Evolutionary conservation across 2,329 filamentous ascomycete species (phyloP), one percentile per base, ranked within the genome.

Genomic region (Clonostachys byssicola): DNA sequence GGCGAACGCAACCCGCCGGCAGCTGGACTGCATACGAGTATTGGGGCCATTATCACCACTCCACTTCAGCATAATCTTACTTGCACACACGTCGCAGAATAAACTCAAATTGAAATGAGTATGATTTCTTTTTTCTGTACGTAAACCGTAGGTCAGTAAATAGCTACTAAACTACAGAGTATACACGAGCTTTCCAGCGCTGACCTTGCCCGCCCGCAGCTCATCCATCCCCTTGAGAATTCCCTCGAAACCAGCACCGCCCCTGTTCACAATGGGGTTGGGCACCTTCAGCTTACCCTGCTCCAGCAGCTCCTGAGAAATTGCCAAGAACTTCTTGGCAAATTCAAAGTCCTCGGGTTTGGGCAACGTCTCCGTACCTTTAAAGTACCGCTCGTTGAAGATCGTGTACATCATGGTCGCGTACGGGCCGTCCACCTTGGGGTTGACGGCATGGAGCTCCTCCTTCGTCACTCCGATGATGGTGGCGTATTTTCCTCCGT

Each of bases 121-220:
- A 4, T 30, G 6, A 23, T 30, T 30, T 30, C 10, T 30, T 9
- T 30, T 30, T 30, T 2, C 23, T 9, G n/a, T n/a, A n/a, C n/a
- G n/a, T 4, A 5, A 30, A 30, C 23, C 23, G 23, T 9, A 30
- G 8, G 8, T 2, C 9, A 30, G 9, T 30, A 30, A 30, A 30
- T 10, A 30, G 8, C 9, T 30, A 5, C n/a, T n/a, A 9, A 42
- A 9, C 4, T 23, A 43, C 17, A 43, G 4, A 30, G 63, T 70
- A 53, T 70, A 72, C 5, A 74, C 71, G 48, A 74, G 55, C 59
- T 73, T 74, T 23, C 62, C 63, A 6, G 60, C 70, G 47, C 66
- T 70, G 34, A 72, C 60, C 55, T 58, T 52, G 7, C 58, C 60
- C n/a, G 58, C 52, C 49, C 51, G 54, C 45, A 66, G 42, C 50